Percentiles rank a stretch among this genome's conserved stretches.
These are phyloP conservation scores for Chrysoporthe cubensis DNA, from an alignment of 2,329 filamentous ascomycete genomes.

Conservation along the genomic window DNA sequence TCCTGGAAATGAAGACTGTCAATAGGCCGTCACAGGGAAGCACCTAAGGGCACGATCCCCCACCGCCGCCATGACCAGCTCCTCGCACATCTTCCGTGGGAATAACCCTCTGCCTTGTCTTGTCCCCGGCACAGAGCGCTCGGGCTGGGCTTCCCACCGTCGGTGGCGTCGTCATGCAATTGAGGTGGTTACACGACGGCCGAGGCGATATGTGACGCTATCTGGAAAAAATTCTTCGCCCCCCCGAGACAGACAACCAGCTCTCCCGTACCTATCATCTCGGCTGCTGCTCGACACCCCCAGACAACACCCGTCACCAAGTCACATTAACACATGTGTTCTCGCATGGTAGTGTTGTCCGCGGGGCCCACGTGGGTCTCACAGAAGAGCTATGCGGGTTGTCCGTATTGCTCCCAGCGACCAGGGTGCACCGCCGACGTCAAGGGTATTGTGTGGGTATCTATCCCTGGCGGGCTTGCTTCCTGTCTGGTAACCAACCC, in stretches of 20 bases:
- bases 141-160: neutral
- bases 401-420: neutral
- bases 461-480: neutral
- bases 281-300: neutral
- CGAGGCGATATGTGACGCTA: neutral
- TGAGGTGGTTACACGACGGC: neutral
- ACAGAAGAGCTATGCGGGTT: slow-evolving; percentile 1
- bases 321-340: slow-evolving; percentile 1
- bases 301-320: neutral
- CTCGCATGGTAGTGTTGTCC: slow-evolving; percentile 8
- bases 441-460: neutral
- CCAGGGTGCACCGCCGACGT: neutral
- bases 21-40: neutral
- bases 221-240: neutral
- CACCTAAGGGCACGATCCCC: neutral
- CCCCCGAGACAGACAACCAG: neutral
- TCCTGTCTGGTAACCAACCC: neutral
- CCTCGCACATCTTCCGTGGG: neutral
- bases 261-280: neutral
- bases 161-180: neutral
- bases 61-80: neutral
- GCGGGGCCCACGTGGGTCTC: slow-evolving; percentile 9
- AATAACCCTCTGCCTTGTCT: neutral
- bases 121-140: neutral
- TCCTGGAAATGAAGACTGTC: neutral